phyloP scores from a whole-genome alignment of 345 rosid species.

The Diplotaxis tenuifolia region DNA sequence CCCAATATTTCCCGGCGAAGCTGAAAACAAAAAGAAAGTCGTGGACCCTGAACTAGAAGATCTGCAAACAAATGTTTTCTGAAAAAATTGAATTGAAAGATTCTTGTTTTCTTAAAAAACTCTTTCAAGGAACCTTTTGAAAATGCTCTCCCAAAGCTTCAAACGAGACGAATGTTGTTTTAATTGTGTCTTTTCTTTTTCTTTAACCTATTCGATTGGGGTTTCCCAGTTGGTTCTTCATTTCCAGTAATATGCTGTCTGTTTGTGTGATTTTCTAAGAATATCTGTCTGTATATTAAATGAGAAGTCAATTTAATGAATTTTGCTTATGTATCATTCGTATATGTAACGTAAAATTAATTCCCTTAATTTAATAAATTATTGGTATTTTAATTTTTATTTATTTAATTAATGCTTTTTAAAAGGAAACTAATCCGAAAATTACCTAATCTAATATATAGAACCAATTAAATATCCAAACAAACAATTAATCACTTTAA shows the following conservation, averaged over 20 bases:
- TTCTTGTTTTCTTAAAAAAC: not conserved
- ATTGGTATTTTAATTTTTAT: too few species aligned
- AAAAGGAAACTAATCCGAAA: too few species aligned
- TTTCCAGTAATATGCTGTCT: not conserved
- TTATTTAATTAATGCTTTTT: too few species aligned
- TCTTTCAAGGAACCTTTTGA: constrained; percentile 7
- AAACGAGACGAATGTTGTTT: not conserved
- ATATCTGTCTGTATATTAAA: too few species aligned
- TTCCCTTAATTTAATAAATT: too few species aligned
- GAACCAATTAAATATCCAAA: too few species aligned
- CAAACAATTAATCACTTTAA: too few species aligned
- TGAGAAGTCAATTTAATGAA: too few species aligned
- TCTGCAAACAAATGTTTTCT: constrained; percentile 75
- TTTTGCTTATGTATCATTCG: too few species aligned
- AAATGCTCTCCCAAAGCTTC: constrained; percentile 1
- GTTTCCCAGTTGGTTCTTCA: not conserved
- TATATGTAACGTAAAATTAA: too few species aligned
- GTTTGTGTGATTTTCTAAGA: constrained; percentile 9
- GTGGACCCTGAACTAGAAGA: constrained; percentile 65
- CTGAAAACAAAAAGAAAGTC: constrained; percentile 46
- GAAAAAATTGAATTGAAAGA: constrained; percentile 20
- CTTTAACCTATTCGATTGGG: not conserved
- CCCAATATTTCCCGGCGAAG: constrained; percentile 46
- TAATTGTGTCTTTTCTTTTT: not conserved
- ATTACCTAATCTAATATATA: too few species aligned